Evolutionary conservation across 2,329 filamentous ascomycete species (phyloP).

Genomic region (Diaporthe sp.): DNA sequence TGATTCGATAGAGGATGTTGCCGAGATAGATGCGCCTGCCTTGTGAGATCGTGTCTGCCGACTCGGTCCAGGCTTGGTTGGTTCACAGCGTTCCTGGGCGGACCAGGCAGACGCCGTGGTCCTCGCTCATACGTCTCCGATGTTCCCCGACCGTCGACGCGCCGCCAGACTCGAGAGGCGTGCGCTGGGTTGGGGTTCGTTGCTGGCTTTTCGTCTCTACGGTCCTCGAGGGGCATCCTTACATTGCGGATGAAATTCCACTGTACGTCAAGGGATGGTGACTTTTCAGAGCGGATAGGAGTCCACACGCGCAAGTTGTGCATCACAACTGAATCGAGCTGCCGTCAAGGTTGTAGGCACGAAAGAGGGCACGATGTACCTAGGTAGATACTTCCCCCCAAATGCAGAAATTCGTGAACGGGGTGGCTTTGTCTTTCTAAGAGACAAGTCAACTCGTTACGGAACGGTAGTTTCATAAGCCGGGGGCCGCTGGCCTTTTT

Average conservation of each 20-base stretch:
- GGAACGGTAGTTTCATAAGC: too few relatives aligned
- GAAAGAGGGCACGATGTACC: not conserved
- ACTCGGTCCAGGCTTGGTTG: not conserved
- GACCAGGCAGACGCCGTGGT: not conserved
- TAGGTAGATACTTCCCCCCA: too few relatives aligned
- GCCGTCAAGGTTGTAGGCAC: not conserved
- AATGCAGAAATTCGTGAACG: too few relatives aligned
- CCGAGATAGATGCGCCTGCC: conserved; percentile 71
- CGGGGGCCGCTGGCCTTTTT: too few relatives aligned
- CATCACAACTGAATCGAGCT: not conserved
- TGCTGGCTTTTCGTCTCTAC: not conserved
- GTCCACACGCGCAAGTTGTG: not conserved
- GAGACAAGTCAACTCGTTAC: too few relatives aligned
- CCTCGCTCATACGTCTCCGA: not conserved
- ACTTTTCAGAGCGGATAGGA: not conserved
- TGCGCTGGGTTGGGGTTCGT: not conserved
- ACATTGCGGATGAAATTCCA: not conserved
- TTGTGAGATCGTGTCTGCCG: conserved; percentile 34
- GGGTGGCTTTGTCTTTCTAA: too few relatives aligned
- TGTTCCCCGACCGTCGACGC: not conserved
- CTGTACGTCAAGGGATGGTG: not conserved
- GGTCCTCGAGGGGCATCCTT: not conserved
- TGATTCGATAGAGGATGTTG: conserved; percentile 72
- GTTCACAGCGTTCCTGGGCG: not conserved
- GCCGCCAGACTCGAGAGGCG: not conserved